A percentile compares a stretch with the other conserved stretches of the same genome.
Conservation (phyloP, 352 stramenopile species). For the Pythium guiyangense region DNA sequence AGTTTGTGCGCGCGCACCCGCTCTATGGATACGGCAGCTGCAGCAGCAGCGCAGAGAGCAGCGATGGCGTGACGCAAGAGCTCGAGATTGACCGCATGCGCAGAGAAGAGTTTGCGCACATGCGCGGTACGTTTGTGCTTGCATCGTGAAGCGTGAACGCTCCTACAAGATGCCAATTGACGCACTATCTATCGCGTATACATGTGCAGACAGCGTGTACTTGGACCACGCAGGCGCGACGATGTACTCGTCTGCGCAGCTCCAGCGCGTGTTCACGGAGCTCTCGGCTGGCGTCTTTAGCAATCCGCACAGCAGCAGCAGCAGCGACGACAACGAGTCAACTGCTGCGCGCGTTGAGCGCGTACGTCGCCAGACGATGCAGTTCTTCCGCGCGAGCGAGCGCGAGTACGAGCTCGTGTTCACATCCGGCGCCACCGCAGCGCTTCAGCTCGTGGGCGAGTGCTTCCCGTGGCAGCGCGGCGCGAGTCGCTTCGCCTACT, state of each 20-base stretch:
- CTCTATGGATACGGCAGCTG: slow-evolving; percentile 11
- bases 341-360: slow-evolving; percentile 40
- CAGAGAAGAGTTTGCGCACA: slow-evolving; percentile 35
- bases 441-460: slow-evolving; percentile 79
- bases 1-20: slow-evolving; percentile 9
- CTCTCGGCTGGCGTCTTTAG: slow-evolving; percentile 47
- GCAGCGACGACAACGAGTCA: slow-evolving; percentile 23
- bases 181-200: not conserved
- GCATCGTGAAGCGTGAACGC: no score
- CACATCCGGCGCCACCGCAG: slow-evolving; percentile 76
- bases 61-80: not conserved
- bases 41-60: not conserved
- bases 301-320: slow-evolving; percentile 58
- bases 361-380: slow-evolving; percentile 44
- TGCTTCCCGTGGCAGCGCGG: slow-evolving; percentile 62
- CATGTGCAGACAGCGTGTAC: slow-evolving; percentile 41
- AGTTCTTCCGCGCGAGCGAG: slow-evolving; percentile 63
- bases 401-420: slow-evolving; percentile 81
- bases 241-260: slow-evolving; percentile 62
- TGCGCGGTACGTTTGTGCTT: slow-evolving; percentile 17
- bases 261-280: slow-evolving; percentile 44
- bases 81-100: slow-evolving; percentile 40
- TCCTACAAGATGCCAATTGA: not conserved
- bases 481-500: slow-evolving; percentile 52
- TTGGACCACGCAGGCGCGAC: slow-evolving; percentile 85